Base-by-base conservation (phyloP, 768 basidiomycete genomes). In the Leccinum longicurvipes region DNA sequence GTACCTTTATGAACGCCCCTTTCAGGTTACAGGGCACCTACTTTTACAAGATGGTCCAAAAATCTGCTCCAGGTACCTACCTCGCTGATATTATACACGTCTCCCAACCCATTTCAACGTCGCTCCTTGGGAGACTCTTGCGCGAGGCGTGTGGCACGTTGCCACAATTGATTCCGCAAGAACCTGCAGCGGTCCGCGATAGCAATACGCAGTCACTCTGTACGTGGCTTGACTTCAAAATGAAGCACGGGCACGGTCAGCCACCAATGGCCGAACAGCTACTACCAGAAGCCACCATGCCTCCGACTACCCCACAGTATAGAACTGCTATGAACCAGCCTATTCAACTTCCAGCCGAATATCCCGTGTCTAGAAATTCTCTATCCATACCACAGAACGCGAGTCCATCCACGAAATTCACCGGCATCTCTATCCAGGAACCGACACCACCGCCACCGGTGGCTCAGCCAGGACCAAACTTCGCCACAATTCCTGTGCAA, bases 11-110 rank as follows among this genome's bases (percentile, higher is more conserved):
- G n/a, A 39, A 39, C n/a, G 8, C 12, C 21, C 9, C 24, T 27
- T n/a, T 44, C 10, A 54, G 34, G 15, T 51, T 36, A 36, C 50
- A 51, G 10, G 42, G 51, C 4, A 50, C 11, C 21, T 31, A 51
- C 27, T 56, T 56, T 36, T 47, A 51, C 36, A 24, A 56, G 8
- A 47, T 47, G 34, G 55, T 51, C 3, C 50, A 51, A n/a, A 12
- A 32, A 8, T 28, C 29, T 8, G 15, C 25, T 36, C 50, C 32
- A 2, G 32, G 36, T 8, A 25, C 11, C 14, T 59, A 53, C 14
- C 45, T 55, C 10, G 54, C 46, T 3, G 54, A 58, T 17, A 27
- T 50, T 5, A 39, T 24, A 21, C 24, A 47, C 8, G 28, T 51
- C n/a, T 24, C 50, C 14, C 42, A 44, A 23, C 42, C 42, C 1